Evolutionary conservation across 306 rosid genomes (phyloP).

Genomic region (Pachyrhizus erosus): DNA sequence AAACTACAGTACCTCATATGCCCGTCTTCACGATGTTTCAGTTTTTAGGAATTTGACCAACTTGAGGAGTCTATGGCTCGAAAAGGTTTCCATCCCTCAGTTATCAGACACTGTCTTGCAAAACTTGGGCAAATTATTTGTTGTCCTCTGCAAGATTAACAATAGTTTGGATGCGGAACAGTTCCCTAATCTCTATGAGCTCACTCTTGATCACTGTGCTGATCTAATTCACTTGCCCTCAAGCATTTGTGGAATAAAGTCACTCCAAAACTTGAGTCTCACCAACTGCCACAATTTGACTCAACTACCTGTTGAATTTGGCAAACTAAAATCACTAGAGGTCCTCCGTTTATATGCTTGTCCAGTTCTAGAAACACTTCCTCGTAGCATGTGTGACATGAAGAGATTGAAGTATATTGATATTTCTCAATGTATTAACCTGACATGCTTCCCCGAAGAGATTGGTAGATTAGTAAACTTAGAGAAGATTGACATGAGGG

Average conservation of each 20-base stretch:
- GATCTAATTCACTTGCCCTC: conserved; percentile 69
- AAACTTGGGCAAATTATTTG: conserved; percentile 60
- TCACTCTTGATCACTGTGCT: conserved; percentile 82
- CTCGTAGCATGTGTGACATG: conserved; percentile 63
- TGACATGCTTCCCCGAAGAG: conserved; percentile 62
- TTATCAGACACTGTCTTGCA: conserved; percentile 53
- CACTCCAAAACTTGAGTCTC: conserved; percentile 66
- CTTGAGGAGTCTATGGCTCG: conserved; percentile 89
- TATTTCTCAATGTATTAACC: conserved; percentile 77
- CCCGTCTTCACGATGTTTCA: conserved; percentile 57
- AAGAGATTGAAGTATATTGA: conserved; percentile 64
- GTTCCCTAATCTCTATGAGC: conserved; percentile 73
- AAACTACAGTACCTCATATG: conserved; percentile 63
- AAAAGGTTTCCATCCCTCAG: conserved; percentile 69
- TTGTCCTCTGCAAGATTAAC: conserved; percentile 74
- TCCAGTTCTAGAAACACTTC: conserved; percentile 64
- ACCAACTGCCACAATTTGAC: conserved; percentile 80
- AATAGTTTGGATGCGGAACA: conserved; percentile 53
- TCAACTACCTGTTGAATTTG: conserved; percentile 63
- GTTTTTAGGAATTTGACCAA: conserved; percentile 56
- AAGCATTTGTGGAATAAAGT: conserved; percentile 64
- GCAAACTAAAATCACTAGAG: conserved; percentile 55
- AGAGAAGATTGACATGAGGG: conserved; percentile 95
- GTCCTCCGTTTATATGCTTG: conserved; percentile 81
- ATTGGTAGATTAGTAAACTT: conserved; percentile 61